These are phyloP conservation scores for Canna indica DNA, from an alignment of 176 grass and related monocot species.

Conservation along the genomic window DNA sequence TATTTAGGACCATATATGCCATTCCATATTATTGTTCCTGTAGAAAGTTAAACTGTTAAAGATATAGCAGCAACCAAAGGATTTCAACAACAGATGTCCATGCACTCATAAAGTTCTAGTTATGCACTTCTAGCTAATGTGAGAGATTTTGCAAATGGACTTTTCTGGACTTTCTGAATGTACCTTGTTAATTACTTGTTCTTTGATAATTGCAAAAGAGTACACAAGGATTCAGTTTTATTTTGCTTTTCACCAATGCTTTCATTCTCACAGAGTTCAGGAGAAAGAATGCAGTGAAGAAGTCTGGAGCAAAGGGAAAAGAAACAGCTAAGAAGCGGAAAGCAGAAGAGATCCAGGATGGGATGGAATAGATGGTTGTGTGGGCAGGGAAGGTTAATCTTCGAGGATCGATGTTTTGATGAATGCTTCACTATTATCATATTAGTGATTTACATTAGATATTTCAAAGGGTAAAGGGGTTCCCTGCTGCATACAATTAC, in stretches of 20 bases:
- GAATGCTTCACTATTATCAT: not conserved
- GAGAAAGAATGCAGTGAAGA: constrained; percentile 12
- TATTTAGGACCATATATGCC: too few relatives aligned
- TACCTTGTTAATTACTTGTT: not conserved
- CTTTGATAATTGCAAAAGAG: not conserved
- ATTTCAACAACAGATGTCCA: too few relatives aligned
- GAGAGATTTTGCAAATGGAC: not conserved
- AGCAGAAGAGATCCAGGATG: constrained; percentile 2
- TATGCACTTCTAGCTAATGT: not conserved
- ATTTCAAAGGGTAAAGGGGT: too few relatives aligned
- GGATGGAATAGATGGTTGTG: not conserved
- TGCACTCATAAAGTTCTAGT: too few relatives aligned
- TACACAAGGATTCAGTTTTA: not conserved
- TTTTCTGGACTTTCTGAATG: not conserved
- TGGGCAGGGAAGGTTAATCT: not conserved
- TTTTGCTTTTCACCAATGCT: constrained; percentile 4
- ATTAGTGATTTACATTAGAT: not conserved
- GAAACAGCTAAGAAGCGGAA: constrained; percentile 1
- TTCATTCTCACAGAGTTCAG: constrained; percentile 12
- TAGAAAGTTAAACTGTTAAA: too few relatives aligned
- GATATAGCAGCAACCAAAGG: too few relatives aligned
- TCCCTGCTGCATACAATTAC: too few relatives aligned
- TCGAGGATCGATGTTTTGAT: not conserved
- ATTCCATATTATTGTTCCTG: too few relatives aligned
- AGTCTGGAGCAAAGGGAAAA: not conserved